Percentiles rank a stretch among this genome's conserved stretches.
Evolutionary conservation across 148 eudicot species (phyloP).

Genomic region (Silene latifolia): DNA sequence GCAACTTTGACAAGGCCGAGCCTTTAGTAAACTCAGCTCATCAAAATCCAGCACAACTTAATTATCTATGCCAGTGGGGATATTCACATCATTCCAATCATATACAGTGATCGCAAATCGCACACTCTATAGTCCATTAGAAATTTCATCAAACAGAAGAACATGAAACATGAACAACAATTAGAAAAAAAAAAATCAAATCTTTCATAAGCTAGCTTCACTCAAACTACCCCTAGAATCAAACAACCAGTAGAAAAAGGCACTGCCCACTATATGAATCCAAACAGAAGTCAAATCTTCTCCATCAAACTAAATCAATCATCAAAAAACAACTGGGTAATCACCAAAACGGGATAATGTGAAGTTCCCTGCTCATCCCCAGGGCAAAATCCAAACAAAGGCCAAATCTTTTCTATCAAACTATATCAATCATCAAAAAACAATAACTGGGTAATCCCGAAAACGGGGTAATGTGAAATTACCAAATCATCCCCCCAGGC

Average conservation of each 20-base stretch:
- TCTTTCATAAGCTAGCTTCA: too few relatives aligned
- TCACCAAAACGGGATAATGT: background rate
- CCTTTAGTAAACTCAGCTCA: background rate
- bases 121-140: background rate
- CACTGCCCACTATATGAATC: background rate
- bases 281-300: background rate
- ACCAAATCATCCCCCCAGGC: too few relatives aligned
- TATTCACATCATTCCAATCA: background rate
- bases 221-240: background rate
- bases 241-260: background rate
- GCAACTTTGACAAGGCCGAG: background rate
- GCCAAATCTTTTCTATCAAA: too few relatives aligned
- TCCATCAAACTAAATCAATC: too few relatives aligned
- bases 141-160: background rate
- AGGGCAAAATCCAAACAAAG: conserved; percentile 66
- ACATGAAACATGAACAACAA: background rate
- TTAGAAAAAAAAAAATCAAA: too few relatives aligned
- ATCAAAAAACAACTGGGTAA: too few relatives aligned
- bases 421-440: too few relatives aligned
- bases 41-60: background rate
- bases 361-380: conserved; percentile 67
- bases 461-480: too few relatives aligned
- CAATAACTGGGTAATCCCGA: too few relatives aligned
- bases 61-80: background rate
- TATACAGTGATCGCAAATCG: background rate